Evolutionary conservation across 2,329 filamentous ascomycete species (phyloP).

Genomic region (Ceratocystis eucalypticola): DNA sequence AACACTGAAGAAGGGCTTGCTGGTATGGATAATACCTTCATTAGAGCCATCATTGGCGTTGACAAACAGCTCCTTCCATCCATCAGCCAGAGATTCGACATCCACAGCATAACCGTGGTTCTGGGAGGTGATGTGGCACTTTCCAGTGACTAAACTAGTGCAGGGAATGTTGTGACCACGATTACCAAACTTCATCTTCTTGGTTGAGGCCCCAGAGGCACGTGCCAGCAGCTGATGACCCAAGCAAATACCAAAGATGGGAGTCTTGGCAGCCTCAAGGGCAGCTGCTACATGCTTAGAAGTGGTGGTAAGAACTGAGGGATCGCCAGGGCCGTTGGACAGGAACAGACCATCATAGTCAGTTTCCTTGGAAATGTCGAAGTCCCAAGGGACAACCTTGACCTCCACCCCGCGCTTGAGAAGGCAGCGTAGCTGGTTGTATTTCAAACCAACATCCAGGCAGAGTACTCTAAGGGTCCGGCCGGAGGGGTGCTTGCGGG

Average conservation of each 20-base stretch:
- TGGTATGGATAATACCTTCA: constrained; percentile 83
- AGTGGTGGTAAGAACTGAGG: constrained; percentile 67
- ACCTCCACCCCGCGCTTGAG: constrained; percentile 86
- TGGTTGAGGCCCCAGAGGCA: constrained; percentile 69
- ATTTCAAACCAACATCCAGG: constrained; percentile 95
- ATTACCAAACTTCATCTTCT: constrained; percentile 99
- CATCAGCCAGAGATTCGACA: constrained; percentile 55
- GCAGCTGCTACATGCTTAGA: constrained; percentile 66
- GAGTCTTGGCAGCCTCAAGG: constrained; percentile 65
- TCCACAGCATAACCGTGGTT: constrained; percentile 97
- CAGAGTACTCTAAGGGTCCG: constrained; percentile 77
- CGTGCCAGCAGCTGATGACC: constrained; percentile 87
- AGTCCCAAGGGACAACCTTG: constrained; percentile 88
- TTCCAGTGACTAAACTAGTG: constrained; percentile 87
- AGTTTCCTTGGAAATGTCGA: constrained; percentile 66
- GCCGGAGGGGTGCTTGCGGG: constrained; percentile 77
- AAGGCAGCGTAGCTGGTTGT: constrained; percentile 91
- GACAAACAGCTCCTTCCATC: constrained; percentile 90
- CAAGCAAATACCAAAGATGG: constrained; percentile 91
- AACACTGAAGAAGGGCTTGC: constrained; percentile 92
- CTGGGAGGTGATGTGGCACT: constrained; percentile 97
- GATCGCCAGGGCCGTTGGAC: constrained; percentile 94
- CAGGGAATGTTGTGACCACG: constrained; percentile 97
- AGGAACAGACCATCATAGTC: constrained; percentile 95
- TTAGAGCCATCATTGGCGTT: constrained; percentile 98